phyloP scores from a whole-genome alignment of 306 rosid genomes.

The Nissolia schottii region DNA sequence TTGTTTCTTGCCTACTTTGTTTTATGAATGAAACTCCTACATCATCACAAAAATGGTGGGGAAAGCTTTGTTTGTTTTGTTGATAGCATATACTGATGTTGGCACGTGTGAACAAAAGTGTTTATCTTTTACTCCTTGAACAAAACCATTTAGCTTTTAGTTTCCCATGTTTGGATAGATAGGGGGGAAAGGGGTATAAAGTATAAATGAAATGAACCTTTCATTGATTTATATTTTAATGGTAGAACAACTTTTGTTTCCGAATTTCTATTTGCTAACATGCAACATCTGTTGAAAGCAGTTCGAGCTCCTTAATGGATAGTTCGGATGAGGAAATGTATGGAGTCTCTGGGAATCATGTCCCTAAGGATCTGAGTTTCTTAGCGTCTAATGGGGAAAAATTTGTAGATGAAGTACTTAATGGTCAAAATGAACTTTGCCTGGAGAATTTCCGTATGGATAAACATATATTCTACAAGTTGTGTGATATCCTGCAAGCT shows the following conservation, averaged over 20 bases:
- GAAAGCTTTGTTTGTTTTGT: background rate
- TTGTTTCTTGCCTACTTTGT: background rate
- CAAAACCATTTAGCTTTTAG: background rate
- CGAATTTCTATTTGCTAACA: background rate
- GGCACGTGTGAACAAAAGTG: background rate
- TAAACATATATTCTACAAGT: conserved; percentile 66
- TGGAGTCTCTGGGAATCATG: conserved; percentile 33
- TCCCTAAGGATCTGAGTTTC: conserved; percentile 50
- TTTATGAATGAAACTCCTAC: background rate
- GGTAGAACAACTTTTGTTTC: background rate
- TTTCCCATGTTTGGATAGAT: background rate
- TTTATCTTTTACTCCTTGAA: background rate
- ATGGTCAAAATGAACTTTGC: conserved; percentile 63
- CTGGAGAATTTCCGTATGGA: conserved; percentile 84
- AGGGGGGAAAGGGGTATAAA: background rate
- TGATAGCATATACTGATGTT: background rate
- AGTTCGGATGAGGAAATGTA: conserved; percentile 79
- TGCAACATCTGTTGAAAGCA: background rate
- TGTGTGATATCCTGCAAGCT: conserved; percentile 82
- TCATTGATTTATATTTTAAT: conserved; percentile 3
- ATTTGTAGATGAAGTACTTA: conserved; percentile 82
- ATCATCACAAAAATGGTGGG: background rate
- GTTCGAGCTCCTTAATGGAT: conserved; percentile 47
- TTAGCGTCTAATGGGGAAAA: conserved; percentile 56
- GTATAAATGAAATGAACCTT: background rate